Conservation (phyloP, 768 basidiomycete genomes). For the Auricularia cornea region DNA sequence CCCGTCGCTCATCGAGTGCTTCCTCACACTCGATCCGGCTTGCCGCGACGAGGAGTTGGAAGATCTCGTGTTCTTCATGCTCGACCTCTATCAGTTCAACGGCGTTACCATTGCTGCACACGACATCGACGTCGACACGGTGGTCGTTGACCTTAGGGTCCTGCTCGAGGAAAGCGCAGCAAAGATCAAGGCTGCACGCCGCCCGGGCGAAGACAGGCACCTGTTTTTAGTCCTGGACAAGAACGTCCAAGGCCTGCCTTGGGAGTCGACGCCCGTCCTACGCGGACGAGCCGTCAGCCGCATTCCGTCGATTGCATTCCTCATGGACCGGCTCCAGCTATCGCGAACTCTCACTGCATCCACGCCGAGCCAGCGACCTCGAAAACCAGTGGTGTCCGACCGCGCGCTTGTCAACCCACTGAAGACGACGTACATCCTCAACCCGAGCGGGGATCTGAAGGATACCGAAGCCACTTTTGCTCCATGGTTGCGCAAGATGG, state of each 20-base stretch:
- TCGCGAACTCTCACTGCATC: conserved; percentile 32
- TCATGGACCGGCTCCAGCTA: conserved; percentile 71
- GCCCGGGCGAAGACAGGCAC: conserved; percentile 48
- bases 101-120: conserved; percentile 82
- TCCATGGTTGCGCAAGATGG: conserved; percentile 70
- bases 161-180: conserved; percentile 66
- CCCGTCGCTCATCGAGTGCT: conserved; percentile 72
- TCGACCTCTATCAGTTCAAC: conserved; percentile 91
- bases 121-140: conserved; percentile 86
- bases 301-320: conserved; percentile 84
- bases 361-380: conserved; percentile 8
- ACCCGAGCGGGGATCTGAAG: conserved; percentile 84
- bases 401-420: conserved; percentile 52
- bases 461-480: conserved; percentile 78
- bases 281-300: conserved; percentile 82
- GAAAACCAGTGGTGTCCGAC: conserved; percentile 20
- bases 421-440: conserved; percentile 77
- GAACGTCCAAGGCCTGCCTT: conserved; percentile 80
- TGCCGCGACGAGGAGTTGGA: conserved; percentile 92
- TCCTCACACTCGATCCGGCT: conserved; percentile 71
- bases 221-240: conserved; percentile 86
- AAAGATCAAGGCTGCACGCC: conserved; percentile 24
- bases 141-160: conserved; percentile 74
- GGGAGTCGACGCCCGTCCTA: conserved; percentile 89
- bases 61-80: conserved; percentile 86